Evolutionary conservation across 306 rosid species (phyloP).

Genomic region (Comarum palustre): DNA sequence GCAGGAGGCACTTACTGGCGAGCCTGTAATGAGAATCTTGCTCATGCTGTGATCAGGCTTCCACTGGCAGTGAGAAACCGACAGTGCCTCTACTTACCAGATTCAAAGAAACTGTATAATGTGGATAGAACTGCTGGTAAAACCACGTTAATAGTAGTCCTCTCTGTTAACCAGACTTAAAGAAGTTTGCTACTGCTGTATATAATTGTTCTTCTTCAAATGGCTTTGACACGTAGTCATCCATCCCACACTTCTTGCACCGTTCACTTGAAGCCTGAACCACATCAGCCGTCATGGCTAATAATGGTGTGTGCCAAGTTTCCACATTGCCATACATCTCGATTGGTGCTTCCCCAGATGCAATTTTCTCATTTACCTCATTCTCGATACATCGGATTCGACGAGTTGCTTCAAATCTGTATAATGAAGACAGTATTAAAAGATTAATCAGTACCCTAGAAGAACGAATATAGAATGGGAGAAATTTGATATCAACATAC

Average conservation of each 20-base stretch:
- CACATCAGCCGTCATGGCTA: constrained; percentile 96
- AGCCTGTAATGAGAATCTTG: constrained; percentile 69
- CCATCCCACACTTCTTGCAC: constrained; percentile 89
- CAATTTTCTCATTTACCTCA: constrained; percentile 53
- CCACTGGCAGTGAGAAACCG: constrained; percentile 66
- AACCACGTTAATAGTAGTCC: constrained; percentile 8
- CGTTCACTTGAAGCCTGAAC: constrained; percentile 73
- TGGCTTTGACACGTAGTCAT: constrained; percentile 85
- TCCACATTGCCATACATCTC: constrained; percentile 54
- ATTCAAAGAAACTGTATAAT: neutral
- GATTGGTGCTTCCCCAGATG: constrained; percentile 47
- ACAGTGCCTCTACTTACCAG: constrained; percentile 38
- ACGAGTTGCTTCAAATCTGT: constrained; percentile 76
- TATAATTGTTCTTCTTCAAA: constrained; percentile 82
- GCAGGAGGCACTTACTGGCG: constrained; percentile 73
- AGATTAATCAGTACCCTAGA: neutral
- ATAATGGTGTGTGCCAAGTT: constrained; percentile 77
- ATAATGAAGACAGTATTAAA: constrained; percentile 26
- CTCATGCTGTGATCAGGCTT: constrained; percentile 67
- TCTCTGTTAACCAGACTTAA: constrained; percentile 37
- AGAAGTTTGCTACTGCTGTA: constrained; percentile 55
- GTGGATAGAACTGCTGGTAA: constrained; percentile 16
- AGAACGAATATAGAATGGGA: neutral
- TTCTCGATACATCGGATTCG: constrained; percentile 57
- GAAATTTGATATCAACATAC: neutral